phyloP scores from a whole-genome alignment of 306 rosid genomes.

The Cotoneaster glaucophyllus region DNA sequence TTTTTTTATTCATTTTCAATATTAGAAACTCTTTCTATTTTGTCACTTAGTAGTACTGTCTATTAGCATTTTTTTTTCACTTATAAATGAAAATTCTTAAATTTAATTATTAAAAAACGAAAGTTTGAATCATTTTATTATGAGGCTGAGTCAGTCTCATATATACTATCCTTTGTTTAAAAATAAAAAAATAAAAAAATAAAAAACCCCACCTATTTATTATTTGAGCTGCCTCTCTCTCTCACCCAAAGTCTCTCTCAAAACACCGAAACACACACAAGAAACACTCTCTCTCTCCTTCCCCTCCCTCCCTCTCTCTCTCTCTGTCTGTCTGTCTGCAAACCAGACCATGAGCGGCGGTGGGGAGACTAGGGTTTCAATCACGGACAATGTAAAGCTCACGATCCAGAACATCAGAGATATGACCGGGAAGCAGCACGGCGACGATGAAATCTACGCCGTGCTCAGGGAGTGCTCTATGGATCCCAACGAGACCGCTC shows the following conservation, averaged over 20 bases:
- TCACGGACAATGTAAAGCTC: conserved; percentile 53
- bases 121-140: fast-evolving
- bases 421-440: conserved; percentile 74
- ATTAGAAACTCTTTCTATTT: no score
- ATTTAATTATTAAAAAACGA: fast-evolving
- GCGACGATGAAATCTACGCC: conserved; percentile 76
- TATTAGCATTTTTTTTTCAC: fast-evolving
- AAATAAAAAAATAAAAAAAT: no score
- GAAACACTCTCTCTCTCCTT: not conserved
- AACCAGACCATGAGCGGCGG: conserved; percentile 42
- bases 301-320: not conserved
- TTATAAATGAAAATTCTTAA: no score
- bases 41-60: fast-evolving
- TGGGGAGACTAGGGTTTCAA: conserved; percentile 67
- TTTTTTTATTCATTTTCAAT: no score
- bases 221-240: conserved; percentile 6
- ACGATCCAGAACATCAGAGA: conserved; percentile 61
- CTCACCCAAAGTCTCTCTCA: not conserved
- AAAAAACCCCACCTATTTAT: not conserved
- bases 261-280: not conserved
- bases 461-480: conserved; percentile 66
- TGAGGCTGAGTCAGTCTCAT: no score
- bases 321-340: not conserved
- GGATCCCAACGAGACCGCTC: conserved; percentile 88
- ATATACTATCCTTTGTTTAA: no score